Conservation (phyloP, 2,329 filamentous ascomycete genomes). For the Septoria linicola region DNA sequence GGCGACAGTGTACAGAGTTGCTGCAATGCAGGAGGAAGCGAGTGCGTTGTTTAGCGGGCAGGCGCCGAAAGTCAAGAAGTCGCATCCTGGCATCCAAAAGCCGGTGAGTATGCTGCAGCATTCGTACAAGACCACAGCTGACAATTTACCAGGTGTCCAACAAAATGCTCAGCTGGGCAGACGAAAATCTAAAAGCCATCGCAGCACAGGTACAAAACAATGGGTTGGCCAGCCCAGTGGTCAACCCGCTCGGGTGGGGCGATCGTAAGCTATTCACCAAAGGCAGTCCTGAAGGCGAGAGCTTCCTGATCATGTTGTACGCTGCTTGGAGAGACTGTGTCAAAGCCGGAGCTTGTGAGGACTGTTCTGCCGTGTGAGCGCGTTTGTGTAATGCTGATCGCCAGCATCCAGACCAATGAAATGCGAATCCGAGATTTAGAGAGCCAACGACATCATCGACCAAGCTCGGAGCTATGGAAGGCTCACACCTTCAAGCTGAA, state of each 20-base stretch:
- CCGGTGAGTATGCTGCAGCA: not conserved
- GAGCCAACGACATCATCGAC: not conserved
- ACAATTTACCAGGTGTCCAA: slow-evolving; percentile 6
- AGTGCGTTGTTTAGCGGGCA: slow-evolving; percentile 11
- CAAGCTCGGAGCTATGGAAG: slow-evolving; percentile 6
- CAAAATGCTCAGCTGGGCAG: slow-evolving; percentile 43
- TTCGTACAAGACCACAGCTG: not conserved
- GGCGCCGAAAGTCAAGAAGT: slow-evolving; percentile 10
- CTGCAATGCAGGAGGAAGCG: slow-evolving; percentile 18
- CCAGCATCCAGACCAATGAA: slow-evolving; percentile 3
- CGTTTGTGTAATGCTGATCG: not conserved
- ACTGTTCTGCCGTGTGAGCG: not conserved
- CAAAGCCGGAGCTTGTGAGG: slow-evolving; percentile 25
- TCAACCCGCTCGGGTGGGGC: slow-evolving; percentile 42
- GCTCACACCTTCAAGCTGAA: not conserved
- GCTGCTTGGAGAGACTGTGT: slow-evolving; percentile 46
- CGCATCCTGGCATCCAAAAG: slow-evolving; percentile 11
- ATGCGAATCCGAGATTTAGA: slow-evolving; percentile 5
- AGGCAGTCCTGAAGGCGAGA: slow-evolving; percentile 46
- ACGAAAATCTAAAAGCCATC: slow-evolving; percentile 42
- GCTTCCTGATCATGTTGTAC: slow-evolving; percentile 47
- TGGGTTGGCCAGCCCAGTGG: slow-evolving; percentile 44
- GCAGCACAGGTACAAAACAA: slow-evolving; percentile 37
- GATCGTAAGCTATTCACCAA: slow-evolving; percentile 18
- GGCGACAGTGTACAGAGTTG: slow-evolving; percentile 47